These are phyloP conservation scores for Novymonas esmeraldas DNA, from an alignment of 208 protist genomes.

Conservation along the genomic window DNA sequence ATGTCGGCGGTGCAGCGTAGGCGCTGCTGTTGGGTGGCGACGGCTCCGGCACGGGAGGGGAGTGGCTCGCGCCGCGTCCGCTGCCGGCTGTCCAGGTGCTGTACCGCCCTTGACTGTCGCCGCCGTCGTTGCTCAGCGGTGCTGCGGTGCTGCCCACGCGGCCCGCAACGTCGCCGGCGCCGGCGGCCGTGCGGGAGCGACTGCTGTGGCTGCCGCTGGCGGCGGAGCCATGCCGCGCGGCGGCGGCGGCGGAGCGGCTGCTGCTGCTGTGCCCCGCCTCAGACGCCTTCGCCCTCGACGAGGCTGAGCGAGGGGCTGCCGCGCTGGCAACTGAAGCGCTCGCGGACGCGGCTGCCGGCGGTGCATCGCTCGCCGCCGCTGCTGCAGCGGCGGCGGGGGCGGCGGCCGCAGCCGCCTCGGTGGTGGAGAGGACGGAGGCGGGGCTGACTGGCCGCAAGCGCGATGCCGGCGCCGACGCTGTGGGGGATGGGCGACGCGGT, in stretches of 20 bases:
- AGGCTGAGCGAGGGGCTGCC: background rate
- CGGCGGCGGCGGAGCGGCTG: no score
- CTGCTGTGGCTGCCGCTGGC: background rate
- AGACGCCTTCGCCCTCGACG: background rate
- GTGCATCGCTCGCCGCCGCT: no score
- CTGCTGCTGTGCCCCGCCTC: background rate
- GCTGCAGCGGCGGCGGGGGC: no score
- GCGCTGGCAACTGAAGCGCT: background rate
- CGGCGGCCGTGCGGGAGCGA: background rate
- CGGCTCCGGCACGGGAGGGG: constrained; percentile 21
- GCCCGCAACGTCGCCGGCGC: background rate
- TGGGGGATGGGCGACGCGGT: constrained; percentile 6
- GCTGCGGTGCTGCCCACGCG: background rate
- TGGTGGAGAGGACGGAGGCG: no score
- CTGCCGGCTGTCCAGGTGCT: constrained; percentile 20
- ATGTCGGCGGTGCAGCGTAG: constrained; percentile 18
- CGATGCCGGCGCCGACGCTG: background rate
- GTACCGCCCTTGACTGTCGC: constrained; percentile 12
- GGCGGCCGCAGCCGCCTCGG: no score
- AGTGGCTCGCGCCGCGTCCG: constrained; percentile 20
- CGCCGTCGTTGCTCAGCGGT: constrained; percentile 11
- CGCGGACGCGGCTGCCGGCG: no score
- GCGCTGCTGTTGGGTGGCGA: constrained; percentile 11
- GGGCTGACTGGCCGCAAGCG: no score
- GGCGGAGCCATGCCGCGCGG: background rate